Evolutionary conservation across 345 rosid species (phyloP), one percentile per base, ranked within the genome.

Genomic region (Leavenworthia alabamica): DNA sequence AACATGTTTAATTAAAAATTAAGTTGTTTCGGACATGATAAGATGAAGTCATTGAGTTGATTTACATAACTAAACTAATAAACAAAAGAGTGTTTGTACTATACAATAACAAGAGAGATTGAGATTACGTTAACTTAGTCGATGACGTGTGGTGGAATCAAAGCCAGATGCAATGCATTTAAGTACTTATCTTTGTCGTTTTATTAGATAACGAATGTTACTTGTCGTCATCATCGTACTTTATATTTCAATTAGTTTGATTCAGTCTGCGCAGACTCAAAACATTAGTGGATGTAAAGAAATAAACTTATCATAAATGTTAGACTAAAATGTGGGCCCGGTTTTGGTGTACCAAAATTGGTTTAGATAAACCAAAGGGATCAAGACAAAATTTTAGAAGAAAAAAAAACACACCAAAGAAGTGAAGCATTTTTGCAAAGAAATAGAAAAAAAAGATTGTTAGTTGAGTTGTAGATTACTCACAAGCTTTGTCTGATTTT

Each of bases 381-480:
- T 24, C 17, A 37, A 39, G 13, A 29, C 36, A 47, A 28, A 20
- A 3, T 67, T 39, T 39, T 48, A 50, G 22, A 51, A n/a, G n/a
- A n/a, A n/a, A 35, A 47, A 27, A 46, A 14, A 19, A 67, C 68
- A 48, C 64, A 48, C 64, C 27, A 73, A 61, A 55, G 54, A 73
- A 45, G 64, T 66, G 73, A 66, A 36, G 7, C 23, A 44, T 17
- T 35, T 45, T 4, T 28, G n/a, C 7, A 42, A 53, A 54, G n/a
- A 52, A 60, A 17, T 14, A 42, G 3, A 17, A 53, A 6, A 42
- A 66, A 78, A 52, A 79, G 80, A 77, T 33, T 50, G 78, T 67
- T 77, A 72, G 69, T 63, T 53, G 54, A 56, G 54, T 60, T 24
- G 70, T 61, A 73, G 71, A 64, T 77, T 43, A 37, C 60, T 73